A percentile compares a stretch with the other conserved stretches of the same genome.
phyloP scores from a whole-genome alignment of 352 stramenopile species.

The Pythium phragmiticola region DNA sequence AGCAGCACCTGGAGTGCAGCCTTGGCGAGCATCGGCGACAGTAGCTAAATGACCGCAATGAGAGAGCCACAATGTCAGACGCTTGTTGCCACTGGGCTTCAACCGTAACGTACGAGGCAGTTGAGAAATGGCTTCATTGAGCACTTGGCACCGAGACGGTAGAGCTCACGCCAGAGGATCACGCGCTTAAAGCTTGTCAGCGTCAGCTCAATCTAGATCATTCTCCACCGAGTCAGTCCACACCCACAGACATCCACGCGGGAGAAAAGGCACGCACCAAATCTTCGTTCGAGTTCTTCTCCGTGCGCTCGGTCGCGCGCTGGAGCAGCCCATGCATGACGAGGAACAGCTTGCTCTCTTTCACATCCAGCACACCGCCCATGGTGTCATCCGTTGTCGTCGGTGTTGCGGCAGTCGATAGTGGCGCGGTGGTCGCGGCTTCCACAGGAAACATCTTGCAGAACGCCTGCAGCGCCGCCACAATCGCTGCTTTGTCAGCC shows the following conservation, averaged over 20 bases:
- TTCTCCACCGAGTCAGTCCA: background rate
- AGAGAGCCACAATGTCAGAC: background rate
- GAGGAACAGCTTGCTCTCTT: constrained; percentile 76
- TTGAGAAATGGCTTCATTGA: constrained; percentile 81
- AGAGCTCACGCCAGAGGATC: constrained; percentile 79
- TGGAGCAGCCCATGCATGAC: constrained; percentile 70
- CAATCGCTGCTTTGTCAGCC: constrained; percentile 40
- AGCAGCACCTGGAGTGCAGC: constrained; percentile 66
- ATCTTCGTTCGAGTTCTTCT: constrained; percentile 49
- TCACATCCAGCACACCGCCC: constrained; percentile 53
- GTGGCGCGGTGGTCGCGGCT: constrained; percentile 29
- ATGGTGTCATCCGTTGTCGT: constrained; percentile 27
- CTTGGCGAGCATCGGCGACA: constrained; percentile 52
- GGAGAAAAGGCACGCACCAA: constrained; percentile 32
- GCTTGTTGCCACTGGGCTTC: background rate
- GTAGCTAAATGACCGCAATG: constrained; percentile 27
- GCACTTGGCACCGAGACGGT: constrained; percentile 77
- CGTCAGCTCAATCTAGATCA: constrained; percentile 53
- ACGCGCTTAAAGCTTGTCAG: constrained; percentile 72
- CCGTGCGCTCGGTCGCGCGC: constrained; percentile 55
- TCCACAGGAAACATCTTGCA: constrained; percentile 74
- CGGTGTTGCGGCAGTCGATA: constrained; percentile 18
- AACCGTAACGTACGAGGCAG: constrained; percentile 43
- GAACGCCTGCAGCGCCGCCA: constrained; percentile 67
- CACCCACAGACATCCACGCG: background rate